These are phyloP conservation scores for Zalerion maritima DNA, from an alignment of 495 filamentous ascomycete genomes.

Conservation along the genomic window DNA sequence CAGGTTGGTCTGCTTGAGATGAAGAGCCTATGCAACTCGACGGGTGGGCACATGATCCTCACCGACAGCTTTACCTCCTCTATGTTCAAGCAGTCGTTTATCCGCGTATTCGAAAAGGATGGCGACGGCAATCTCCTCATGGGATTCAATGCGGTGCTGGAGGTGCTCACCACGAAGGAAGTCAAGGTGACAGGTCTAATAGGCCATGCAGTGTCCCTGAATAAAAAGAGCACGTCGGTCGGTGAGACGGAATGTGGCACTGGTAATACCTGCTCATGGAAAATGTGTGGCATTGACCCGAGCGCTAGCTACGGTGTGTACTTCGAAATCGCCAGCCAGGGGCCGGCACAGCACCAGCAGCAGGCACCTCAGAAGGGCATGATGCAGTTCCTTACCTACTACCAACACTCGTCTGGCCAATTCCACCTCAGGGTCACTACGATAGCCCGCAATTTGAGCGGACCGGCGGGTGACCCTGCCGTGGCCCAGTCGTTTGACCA, in stretches of 20 bases:
- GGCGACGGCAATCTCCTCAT: constrained; percentile 85
- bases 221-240: constrained; percentile 95
- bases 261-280: constrained; percentile 98
- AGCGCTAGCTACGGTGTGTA: constrained; percentile 89
- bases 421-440: constrained; percentile 95
- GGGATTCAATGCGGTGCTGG: constrained; percentile 96
- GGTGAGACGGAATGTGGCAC: constrained; percentile 98
- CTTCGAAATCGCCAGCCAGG: constrained; percentile 95
- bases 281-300: constrained; percentile 97
- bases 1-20: constrained; percentile 97
- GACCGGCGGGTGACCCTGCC: constrained; percentile 91
- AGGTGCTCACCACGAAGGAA: constrained; percentile 95
- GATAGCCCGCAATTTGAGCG: constrained; percentile 78
- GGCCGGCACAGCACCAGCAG: constrained; percentile 70
- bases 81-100: constrained; percentile 98
- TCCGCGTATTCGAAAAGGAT: constrained; percentile 95
- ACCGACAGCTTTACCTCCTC: constrained; percentile 99
- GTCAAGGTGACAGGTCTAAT: constrained; percentile 97
- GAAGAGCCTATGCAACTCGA: constrained; percentile 94
- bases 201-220: constrained; percentile 87
- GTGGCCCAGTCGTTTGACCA: constrained; percentile 98
- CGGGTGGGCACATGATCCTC: constrained; percentile 94
- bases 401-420: constrained; percentile 91
- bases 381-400: constrained; percentile 98
- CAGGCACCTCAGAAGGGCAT: constrained; percentile 82